Base-by-base conservation (phyloP, 2,329 filamentous ascomycete genomes). In the Aureobasidium musti region DNA sequence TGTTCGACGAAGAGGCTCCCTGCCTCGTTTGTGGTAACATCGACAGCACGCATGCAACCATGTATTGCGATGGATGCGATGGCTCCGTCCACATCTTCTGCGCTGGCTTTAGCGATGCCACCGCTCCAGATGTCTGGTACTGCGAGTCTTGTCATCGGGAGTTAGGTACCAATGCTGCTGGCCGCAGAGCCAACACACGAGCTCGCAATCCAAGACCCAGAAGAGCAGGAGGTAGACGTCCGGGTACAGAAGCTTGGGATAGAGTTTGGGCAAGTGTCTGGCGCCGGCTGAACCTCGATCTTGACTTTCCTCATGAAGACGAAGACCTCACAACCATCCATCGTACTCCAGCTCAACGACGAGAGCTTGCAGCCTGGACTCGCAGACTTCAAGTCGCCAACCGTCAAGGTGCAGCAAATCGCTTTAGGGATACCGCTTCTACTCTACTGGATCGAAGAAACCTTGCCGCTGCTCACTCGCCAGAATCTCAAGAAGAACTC, bases 21-120 rank as follows among this genome's bases (percentile, higher is more conserved):
- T 99, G 95, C 77, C 89, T 91, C 60, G 84, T 97, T 60, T 99
- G 95, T 81, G 89, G 90, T 69, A 86, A 87, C 60, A 83, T 88
- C 71, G 92, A 95, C 71, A 87, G 94, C 72, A 90, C 95, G 77
- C 90, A 96, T 70, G 84, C 92, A 21, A 85, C 97, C 63, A 87
- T 98, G 71, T 86, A 96, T 68, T 99, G 95, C 79, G 92, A 97
- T 77, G 89, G 88, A 74, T 99, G 95, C 81, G 90, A 96, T 81
- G 88, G 89, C 39, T 86, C 91, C 50, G 97, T 94, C 73, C 95
- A 99, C 77, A 92, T 92, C 56, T 91, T 96, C 77, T 99, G 95
- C 77, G 87, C 96, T 68, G 93, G 91, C 39, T 66, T 28, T 53
- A 52, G 35, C 19, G 84, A 97, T 59, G 89, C 93, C 68, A 80